Base-by-base conservation (phyloP, 176 grass and related monocot species). In the Ensete ventricosum region DNA sequence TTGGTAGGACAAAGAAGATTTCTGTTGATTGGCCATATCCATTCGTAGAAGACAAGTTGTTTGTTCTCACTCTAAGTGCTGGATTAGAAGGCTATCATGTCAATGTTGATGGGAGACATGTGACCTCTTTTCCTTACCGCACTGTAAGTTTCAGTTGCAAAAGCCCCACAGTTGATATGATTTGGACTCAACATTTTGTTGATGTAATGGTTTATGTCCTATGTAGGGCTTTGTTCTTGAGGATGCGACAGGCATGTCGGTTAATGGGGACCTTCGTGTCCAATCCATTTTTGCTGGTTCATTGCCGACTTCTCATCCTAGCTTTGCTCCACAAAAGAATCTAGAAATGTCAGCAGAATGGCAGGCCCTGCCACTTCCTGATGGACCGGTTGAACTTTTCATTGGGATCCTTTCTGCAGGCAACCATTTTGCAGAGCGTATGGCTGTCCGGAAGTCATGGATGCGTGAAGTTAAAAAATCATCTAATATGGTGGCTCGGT, bases 341-440 rank as follows among this genome's bases (percentile, higher is more conserved):
- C 52, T 54, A 50, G 51, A 73, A 50, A 25, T 52, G 71, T 73
- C 50, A 11, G 8, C 71, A 23, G 71, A 73, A 73, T 73, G 71
- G 52, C 71, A 24, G 52, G 21, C 71, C 20, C 71, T 17, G 22
- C 20, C 52, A 73, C 52, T 73, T 73, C 52, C 52, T 26, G 71
- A 73, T 9, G 71, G 9, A 8, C 71, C 71, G 12, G 71, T 73
- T 55, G 71, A 73, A 73, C 22, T 73, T 4, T 55, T 73, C 52
- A 54, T 73, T 25, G 51, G 52, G 52, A 73, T 73, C 71, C 71
- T 73, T 73, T 73, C 52, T 8, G 71, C 71, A 9, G 71, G 71
- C 52, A 73, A 73, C 12, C 71, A 73, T 69, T 69, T 69, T 69
- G 67, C 34, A 69, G 67, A 69, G 67, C 67, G 67, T 49, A 69